phyloP scores from a whole-genome alignment of 257 asterid genomes.

The Solanum etuberosum region DNA sequence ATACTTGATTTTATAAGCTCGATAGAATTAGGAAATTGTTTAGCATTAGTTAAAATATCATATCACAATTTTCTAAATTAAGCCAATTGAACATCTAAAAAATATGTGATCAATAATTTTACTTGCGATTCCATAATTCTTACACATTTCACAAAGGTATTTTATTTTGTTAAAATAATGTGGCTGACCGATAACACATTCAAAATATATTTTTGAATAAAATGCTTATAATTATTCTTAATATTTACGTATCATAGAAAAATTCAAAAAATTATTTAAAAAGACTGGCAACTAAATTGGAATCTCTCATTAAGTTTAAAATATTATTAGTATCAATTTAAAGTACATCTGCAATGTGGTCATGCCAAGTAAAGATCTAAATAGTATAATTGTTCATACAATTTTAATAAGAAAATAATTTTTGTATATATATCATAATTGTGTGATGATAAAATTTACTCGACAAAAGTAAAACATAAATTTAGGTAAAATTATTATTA shows the following conservation, averaged over 20 bases:
- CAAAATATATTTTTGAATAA: too few relatives aligned
- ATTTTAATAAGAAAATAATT: not conserved
- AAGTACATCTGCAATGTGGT: not conserved
- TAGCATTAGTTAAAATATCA: not conserved
- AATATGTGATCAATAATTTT: too few relatives aligned
- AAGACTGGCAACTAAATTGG: not conserved
- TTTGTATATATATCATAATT: not conserved
- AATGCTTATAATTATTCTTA: not conserved
- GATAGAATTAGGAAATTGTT: not conserved
- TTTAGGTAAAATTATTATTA: too few relatives aligned
- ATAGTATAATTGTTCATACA: not conserved
- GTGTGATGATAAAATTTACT: not conserved
- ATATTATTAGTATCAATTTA: too few relatives aligned
- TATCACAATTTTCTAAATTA: not conserved
- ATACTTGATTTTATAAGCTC: not conserved
- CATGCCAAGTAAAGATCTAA: not conserved
- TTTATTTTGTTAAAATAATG: too few relatives aligned
- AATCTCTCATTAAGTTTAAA: not conserved
- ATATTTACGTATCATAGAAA: not conserved
- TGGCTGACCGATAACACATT: fast-evolving
- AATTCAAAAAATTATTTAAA: fast-evolving
- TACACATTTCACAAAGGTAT: too few relatives aligned
- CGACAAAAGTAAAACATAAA: not conserved
- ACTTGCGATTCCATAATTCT: too few relatives aligned
- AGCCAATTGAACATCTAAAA: too few relatives aligned